These are phyloP conservation scores for Fusarium scirpi DNA, from an alignment of 2,329 filamentous ascomycete species.

Conservation along the genomic window DNA sequence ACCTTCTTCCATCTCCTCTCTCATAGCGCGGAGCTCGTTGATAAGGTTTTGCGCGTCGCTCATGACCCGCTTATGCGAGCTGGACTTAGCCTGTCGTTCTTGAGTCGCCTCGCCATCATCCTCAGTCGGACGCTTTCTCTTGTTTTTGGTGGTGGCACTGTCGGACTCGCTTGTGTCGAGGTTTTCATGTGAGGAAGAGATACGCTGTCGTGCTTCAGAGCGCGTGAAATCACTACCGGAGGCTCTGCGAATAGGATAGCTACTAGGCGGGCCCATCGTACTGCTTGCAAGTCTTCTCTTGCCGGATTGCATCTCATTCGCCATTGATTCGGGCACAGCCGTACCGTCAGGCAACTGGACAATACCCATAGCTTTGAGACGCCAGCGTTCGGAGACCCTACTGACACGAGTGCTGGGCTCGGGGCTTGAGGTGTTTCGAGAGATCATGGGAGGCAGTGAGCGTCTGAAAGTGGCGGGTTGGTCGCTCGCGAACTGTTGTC, in stretches of 20 bases:
- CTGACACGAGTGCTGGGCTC: slow-evolving; percentile 49
- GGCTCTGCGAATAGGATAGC: slow-evolving; percentile 38
- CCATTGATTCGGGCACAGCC: slow-evolving; percentile 64
- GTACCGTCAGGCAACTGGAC: slow-evolving; percentile 66
- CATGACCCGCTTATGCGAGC: slow-evolving; percentile 56
- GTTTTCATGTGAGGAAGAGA: slow-evolving; percentile 43
- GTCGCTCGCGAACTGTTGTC: slow-evolving; percentile 50
- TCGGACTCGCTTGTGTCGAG: slow-evolving; percentile 20
- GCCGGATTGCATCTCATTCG: slow-evolving; percentile 58
- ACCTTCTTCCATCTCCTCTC: slow-evolving; percentile 60
- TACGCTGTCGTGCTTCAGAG: slow-evolving; percentile 31
- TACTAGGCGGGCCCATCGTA: slow-evolving; percentile 41
- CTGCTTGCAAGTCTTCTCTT: slow-evolving; percentile 56
- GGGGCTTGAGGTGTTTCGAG: slow-evolving; percentile 43
- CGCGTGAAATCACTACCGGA: slow-evolving; percentile 41
- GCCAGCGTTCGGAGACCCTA: slow-evolving; percentile 59
- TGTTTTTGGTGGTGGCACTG: slow-evolving; percentile 43
- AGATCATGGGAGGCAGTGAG: slow-evolving; percentile 54
- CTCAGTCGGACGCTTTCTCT: slow-evolving; percentile 50
- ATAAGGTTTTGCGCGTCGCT: slow-evolving; percentile 57
- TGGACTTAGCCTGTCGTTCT: slow-evolving; percentile 32
- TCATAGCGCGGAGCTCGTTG: slow-evolving; percentile 56
- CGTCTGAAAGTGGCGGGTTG: slow-evolving; percentile 52
- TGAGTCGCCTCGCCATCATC: slow-evolving; percentile 40
- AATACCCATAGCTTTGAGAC: slow-evolving; percentile 63